Base-by-base conservation (phyloP, 164 flowering plant genomes). In the Warburgia ugandensis region DNA sequence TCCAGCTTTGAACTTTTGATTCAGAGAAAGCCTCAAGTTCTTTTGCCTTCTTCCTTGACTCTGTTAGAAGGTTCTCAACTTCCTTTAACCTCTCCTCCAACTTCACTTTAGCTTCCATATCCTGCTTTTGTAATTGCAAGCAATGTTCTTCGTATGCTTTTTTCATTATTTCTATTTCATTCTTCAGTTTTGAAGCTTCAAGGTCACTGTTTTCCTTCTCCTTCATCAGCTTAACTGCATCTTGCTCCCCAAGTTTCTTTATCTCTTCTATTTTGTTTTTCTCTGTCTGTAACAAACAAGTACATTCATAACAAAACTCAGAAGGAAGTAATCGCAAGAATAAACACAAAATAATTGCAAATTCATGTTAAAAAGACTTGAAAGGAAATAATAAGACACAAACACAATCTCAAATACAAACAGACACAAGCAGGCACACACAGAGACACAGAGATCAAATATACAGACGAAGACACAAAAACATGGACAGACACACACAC, bases 231-330 rank as follows among this genome's bases (percentile, higher is more conserved):
- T 61, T 68, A 42, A 67, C 54, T 39, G 73, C 50, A 59, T 84
- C 83, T 52, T 68, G 68, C 52, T 88, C 86, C 60, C 75, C 86
- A 49, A 68, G 68, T 70, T 76, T 78, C 65, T 69, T 78, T 58
- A 53, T 68, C 76, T 83, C 86, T 62, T 78, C 90, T 16, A 83
- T 22, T 67, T 73, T 71, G 13, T 52, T 41, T 67, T 80, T 88
- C 68, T 91, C 96, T 49, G 38, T 63, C 98, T 88, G 67, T 59
- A 71, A n/a, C n/a, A 45, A 6, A 13, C 44, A 46, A 59, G 8
- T 29, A 27, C 46, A 41, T 22, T 14, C 32, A 56, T 49, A n/a
- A 23, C 13, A 11, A 26, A 32, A 30, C n/a, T n/a, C 28, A 1
- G 17, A 45, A 51, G 14, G 6, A 19, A 12, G 8, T 9, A 29